Conservation (phyloP, 805 yeast genomes). For the Yarrowia bubula region DNA sequence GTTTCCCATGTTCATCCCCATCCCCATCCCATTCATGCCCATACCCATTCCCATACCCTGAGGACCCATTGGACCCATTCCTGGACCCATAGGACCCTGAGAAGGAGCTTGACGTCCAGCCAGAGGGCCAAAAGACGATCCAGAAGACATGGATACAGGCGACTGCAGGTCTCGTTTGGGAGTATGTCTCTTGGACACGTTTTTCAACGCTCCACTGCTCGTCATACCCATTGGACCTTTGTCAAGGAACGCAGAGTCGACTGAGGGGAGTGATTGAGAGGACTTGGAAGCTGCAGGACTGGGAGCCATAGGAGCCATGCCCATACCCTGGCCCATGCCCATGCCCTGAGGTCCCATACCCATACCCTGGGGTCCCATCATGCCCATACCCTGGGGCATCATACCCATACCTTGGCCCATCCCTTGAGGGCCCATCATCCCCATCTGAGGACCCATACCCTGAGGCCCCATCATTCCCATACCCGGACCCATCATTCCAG, state of each 20-base stretch:
- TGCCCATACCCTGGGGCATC: neutral
- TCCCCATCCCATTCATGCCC: neutral
- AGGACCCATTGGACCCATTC: neutral
- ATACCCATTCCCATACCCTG: neutral
- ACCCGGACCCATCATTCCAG: conserved; percentile 12
- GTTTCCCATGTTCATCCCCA: conserved; percentile 7
- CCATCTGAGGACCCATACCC: conserved; percentile 9
- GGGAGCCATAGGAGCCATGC: neutral
- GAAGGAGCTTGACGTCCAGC: neutral
- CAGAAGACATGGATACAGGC: neutral
- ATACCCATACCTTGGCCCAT: neutral
- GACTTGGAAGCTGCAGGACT: conserved; percentile 2
- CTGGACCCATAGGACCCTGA: neutral
- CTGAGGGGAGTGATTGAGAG: conserved; percentile 4
- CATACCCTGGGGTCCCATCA: conserved; percentile 10
- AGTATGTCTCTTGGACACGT: conserved; percentile 7
- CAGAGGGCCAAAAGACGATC: neutral
- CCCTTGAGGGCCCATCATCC: conserved; percentile 1
- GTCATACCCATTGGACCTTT: conserved; percentile 15
- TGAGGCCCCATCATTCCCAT: conserved; percentile 5
- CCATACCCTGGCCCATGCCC: neutral
- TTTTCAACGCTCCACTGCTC: conserved; percentile 3
- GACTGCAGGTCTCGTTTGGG: conserved; percentile 17
- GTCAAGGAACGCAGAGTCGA: conserved; percentile 8
- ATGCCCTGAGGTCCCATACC: neutral